Base-by-base conservation (phyloP, 352 stramenopile genomes). In the Phytophthora citrophthora region DNA sequence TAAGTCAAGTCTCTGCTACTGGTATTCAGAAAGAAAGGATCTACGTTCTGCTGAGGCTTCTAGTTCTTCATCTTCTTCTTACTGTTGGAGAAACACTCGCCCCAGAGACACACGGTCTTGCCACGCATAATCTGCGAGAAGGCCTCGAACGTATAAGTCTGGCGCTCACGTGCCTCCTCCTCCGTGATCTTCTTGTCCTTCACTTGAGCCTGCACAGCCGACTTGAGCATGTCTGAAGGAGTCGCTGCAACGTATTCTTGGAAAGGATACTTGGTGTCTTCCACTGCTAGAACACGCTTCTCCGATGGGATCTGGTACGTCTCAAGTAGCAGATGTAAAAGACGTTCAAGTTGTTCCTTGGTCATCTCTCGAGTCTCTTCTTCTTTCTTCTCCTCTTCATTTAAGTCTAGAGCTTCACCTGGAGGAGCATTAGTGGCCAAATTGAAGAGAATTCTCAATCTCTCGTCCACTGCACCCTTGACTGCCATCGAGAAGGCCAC, bases 21-120 rank as follows among this genome's bases (percentile, higher is more conserved):
- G 39, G 11, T 45, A 23, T 45, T 24, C 39, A 4, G 24, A 51
- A 38, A 34, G 1, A 34, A 26, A 23, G 23, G 4, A 13, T 29
- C 26, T n/a, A 16, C 2, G 32, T 53, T 18, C 23, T 46, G 48
- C 26, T 29, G 34, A 41, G 43, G 45, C 26, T 8, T 29, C 53
- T 88, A 92, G 59, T 88, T 92, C 66, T 90, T 92, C 83, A 92
- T 92, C 49, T 80, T 79, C 72, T 93, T 95, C 73, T 89, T 93
- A 34, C 67, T 79, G 64, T 87, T 93, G 49, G 80, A 74, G 57
- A 93, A 95, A 64, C 87, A 95, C 58, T 95, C 87, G 60, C 87
- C 87, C 87, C 87, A 95, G 20, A 95, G 59, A 72, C 87, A 95
- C 63, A 95, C 74, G 18, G 66, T 81, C 68, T 91, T 91, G 72